Base-by-base conservation (phyloP, 306 rosid species). In the Pyrus communis region DNA sequence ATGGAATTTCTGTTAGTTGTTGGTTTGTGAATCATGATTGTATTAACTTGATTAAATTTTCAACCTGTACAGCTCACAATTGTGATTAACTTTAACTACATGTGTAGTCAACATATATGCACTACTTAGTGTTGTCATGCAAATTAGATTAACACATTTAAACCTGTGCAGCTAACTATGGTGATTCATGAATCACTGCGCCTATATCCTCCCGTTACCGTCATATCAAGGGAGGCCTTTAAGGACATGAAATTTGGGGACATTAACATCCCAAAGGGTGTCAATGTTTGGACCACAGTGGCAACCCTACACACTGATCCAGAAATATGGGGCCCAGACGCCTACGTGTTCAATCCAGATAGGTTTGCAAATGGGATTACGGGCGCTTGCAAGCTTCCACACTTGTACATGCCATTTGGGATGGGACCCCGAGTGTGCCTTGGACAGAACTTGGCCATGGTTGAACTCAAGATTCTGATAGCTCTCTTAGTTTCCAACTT, bases 401-500 rank as follows among this genome's bases (percentile, higher is more conserved):
- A 81, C 62, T 42, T 71, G 42, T 81, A 75, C 74, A 59, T 75
- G 69, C 81, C 84, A 4, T 81, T 76, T n/a, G 84, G 84, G 11
- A 35, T 60, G 9, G 78, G 81, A 1, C 80, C 81, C 4, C 63
- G 81, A 25, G 69, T 81, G 9, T 81, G 84, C 64, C 62, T 55
- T 0, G 81, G 84, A 4, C 65, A 69, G 59, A 38, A 81, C 42
- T 51, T 76, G 52, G 84, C 81, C 60, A 76, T 81, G 77, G 55
- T 70, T 11, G 79, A 76, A 51, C 42, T 76, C n/a, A 65, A 79
- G 82, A 14, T 79, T 31, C 55, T 79, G 30, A 62, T 74, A 57
- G 30, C 87, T 58, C 79, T 83, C 73, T 58, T 87, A 5, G 49
- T 88, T 27, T 81, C 87, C 55, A 85, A 83, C 23, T 85, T 88